These are phyloP conservation scores for Polytrichum formosum DNA, from an alignment of 225 moss, liverwort and hornwort species.

Conservation along the genomic window DNA sequence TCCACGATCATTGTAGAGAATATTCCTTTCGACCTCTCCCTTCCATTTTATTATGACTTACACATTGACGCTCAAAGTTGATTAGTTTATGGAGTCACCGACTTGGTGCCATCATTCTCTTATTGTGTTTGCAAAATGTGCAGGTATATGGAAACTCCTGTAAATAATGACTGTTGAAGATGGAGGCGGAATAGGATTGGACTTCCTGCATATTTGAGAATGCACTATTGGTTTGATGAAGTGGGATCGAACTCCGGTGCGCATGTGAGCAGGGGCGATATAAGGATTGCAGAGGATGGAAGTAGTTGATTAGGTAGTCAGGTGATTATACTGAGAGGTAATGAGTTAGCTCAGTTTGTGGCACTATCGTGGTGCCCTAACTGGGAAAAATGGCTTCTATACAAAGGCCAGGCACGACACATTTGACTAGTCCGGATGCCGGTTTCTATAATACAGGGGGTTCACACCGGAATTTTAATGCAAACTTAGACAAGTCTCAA, in stretches of 20 bases:
- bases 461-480: slow-evolving; percentile 31
- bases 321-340: slow-evolving; percentile 20
- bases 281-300: slow-evolving; percentile 13
- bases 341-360: slow-evolving; percentile 42
- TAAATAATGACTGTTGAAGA: slow-evolving; percentile 23
- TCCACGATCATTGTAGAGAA: neutral
- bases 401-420: slow-evolving; percentile 44
- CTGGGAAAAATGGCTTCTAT: slow-evolving; percentile 53
- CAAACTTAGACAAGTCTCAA: slow-evolving; percentile 51
- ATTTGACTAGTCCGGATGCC: slow-evolving; percentile 44
- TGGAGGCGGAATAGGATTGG: slow-evolving; percentile 41
- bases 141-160: slow-evolving; percentile 21
- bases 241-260: slow-evolving; percentile 17
- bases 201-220: slow-evolving; percentile 28
- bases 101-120: slow-evolving; percentile 6
- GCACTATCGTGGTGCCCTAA: slow-evolving; percentile 48
- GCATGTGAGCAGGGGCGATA: slow-evolving; percentile 14
- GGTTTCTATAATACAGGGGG: slow-evolving; percentile 33
- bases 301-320: no score
- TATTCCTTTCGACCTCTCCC: neutral
- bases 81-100: slow-evolving; percentile 1
- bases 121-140: slow-evolving; percentile 10
- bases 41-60: slow-evolving; percentile 4
- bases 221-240: slow-evolving; percentile 21
- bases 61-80: neutral